phyloP scores from a whole-genome alignment of 2,329 filamentous ascomycete species.

The Zymoseptoria crescenta region DNA sequence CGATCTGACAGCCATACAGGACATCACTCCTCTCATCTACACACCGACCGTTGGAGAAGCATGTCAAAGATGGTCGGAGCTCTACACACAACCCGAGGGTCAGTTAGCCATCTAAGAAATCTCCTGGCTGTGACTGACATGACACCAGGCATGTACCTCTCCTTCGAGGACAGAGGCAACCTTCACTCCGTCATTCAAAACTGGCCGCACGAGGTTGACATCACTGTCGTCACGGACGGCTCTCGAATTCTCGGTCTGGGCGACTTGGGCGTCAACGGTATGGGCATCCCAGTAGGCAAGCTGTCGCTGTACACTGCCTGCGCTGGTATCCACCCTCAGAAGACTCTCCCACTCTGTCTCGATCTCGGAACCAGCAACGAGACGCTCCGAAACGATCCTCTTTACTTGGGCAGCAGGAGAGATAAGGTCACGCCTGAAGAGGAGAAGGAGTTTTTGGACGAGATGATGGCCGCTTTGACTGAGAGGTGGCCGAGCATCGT shows the following conservation, averaged over 20 bases:
- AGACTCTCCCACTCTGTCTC: constrained; percentile 54
- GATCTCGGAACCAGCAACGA: constrained; percentile 59
- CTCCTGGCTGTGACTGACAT: not conserved
- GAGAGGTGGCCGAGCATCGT: constrained; percentile 67
- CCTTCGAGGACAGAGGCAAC: constrained; percentile 86
- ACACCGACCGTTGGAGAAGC: constrained; percentile 91
- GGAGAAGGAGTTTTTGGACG: constrained; percentile 88
- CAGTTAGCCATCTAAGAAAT: constrained; percentile 12
- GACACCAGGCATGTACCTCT: constrained; percentile 69
- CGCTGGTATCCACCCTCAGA: constrained; percentile 80
- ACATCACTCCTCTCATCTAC: constrained; percentile 78
- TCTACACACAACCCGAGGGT: constrained; percentile 92
- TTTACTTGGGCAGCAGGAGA: constrained; percentile 84
- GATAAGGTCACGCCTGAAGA: constrained; percentile 70
- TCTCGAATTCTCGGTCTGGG: constrained; percentile 88
- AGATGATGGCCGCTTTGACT: constrained; percentile 86
- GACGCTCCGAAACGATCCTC: constrained; percentile 62
- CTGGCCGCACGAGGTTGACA: constrained; percentile 91
- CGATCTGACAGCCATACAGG: constrained; percentile 36
- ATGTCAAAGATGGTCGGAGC: constrained; percentile 89
- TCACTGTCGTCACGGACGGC: constrained; percentile 93
- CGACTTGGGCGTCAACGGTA: constrained; percentile 92
- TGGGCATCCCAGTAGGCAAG: constrained; percentile 97
- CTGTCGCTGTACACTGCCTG: constrained; percentile 90
- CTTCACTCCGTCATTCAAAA: constrained; percentile 83